These are phyloP conservation scores for Podospora pseudocomata DNA, from an alignment of 495 filamentous ascomycete genomes.

Conservation along the genomic window DNA sequence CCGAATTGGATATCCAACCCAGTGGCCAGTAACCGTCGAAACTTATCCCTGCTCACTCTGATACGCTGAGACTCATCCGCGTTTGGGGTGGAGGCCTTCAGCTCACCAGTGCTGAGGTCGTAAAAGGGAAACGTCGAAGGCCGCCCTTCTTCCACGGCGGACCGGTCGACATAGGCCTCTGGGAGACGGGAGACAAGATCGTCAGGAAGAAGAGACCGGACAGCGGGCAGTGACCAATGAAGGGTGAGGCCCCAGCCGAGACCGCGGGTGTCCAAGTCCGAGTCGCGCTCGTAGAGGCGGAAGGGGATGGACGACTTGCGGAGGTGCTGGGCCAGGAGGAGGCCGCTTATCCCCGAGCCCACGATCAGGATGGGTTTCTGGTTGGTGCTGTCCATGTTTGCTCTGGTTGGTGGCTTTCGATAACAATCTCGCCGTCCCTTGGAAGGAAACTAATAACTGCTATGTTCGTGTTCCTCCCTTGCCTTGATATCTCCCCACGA, in stretches of 20 bases:
- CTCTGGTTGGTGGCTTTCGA: not conserved
- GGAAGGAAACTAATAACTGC: not conserved
- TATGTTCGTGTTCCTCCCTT: not conserved
- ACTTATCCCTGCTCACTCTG: conserved; percentile 47
- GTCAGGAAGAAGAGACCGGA: conserved; percentile 49
- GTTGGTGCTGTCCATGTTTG: conserved; percentile 9
- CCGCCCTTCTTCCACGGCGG: conserved; percentile 21
- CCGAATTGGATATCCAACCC: conserved; percentile 46
- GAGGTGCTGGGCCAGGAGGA: conserved; percentile 58
- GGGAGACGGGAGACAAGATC: conserved; percentile 46
- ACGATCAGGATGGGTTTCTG: conserved; percentile 42
- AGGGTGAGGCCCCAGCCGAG: conserved; percentile 60
- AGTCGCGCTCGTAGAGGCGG: conserved; percentile 55
- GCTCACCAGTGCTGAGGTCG: conserved; percentile 49
- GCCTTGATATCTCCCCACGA: not conserved
- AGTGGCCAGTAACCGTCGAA: conserved; percentile 46
- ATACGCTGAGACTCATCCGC: conserved; percentile 48
- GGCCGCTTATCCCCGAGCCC: conserved; percentile 58
- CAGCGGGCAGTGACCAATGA: conserved; percentile 53
- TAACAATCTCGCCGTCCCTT: not conserved
- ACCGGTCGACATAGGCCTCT: conserved; percentile 45
- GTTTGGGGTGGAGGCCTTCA: conserved; percentile 37
- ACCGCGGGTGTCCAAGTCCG: conserved; percentile 41
- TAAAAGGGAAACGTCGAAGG: conserved; percentile 48
- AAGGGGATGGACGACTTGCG: conserved; percentile 40